phyloP scores from a whole-genome alignment of 2,329 filamentous ascomycete genomes.

The Penicillium frequentans region DNA sequence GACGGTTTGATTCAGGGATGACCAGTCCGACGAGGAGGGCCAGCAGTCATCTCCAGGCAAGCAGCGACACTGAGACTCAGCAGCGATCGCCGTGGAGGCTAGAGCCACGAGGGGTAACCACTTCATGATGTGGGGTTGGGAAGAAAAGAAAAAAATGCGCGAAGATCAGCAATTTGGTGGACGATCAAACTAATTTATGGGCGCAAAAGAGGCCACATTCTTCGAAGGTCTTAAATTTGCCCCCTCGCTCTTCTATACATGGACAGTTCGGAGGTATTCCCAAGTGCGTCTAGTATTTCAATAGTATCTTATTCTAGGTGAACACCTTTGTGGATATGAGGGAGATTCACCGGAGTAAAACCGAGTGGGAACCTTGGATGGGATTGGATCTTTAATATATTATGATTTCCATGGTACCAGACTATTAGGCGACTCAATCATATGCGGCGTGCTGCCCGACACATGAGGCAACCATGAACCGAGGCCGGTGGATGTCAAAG shows the following conservation, averaged over 20 bases:
- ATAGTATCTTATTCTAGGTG: too few relatives aligned
- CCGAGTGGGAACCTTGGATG: too few relatives aligned
- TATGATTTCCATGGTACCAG: too few relatives aligned
- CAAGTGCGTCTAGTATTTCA: too few relatives aligned
- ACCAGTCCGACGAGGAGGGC: not conserved
- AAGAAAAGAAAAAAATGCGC: not conserved
- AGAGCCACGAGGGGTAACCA: conserved; percentile 19
- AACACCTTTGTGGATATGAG: too few relatives aligned
- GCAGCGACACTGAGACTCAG: not conserved
- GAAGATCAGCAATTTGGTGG: conserved; percentile 2
- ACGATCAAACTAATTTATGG: conserved; percentile 6
- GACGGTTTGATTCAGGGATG: not conserved
- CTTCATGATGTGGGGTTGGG: conserved; percentile 24
- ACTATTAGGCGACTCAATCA: too few relatives aligned
- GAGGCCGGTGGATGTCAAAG: too few relatives aligned
- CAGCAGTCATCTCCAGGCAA: not conserved
- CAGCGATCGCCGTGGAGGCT: conserved; percentile 9
- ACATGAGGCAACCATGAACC: too few relatives aligned
- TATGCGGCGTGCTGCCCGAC: too few relatives aligned
- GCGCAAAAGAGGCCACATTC: not conserved
- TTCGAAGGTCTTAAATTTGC: not conserved
- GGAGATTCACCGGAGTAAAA: too few relatives aligned
- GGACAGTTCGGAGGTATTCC: not conserved
- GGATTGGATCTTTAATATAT: too few relatives aligned
- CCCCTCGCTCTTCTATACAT: not conserved